Base-by-base conservation (phyloP, 176 grass and related monocot species). In the Carex littledalei region DNA sequence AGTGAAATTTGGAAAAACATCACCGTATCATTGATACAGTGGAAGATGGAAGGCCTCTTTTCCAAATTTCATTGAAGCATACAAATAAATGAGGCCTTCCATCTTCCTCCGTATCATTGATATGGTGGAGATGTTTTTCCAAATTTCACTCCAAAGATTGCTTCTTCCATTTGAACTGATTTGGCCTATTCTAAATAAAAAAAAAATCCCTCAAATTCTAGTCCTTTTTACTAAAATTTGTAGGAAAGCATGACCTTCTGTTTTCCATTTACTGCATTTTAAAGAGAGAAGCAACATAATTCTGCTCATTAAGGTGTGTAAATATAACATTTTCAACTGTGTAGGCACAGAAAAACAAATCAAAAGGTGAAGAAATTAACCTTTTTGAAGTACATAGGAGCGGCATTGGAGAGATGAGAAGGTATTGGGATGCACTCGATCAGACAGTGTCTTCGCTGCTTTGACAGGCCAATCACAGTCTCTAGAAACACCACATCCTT, bases 371-470 rank as follows among this genome's bases (percentile, higher is more conserved):
- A 16, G 32, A 41, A 78, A 18, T 74, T 50, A 3, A 95, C 96
- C 93, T 99, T 99, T 88, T 94, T 99, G 47, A 99, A 99, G 83
- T 95, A 99, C 91, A 99, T 95, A 43, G 96, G 96, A 0, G 93
- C 91, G 18, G 91, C 79, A 75, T 88, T 92, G 31, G 93, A 91
- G 47, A 95, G 86, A 82, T 92, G 78, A 69, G 13, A 60, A 17
- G 93, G 93, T 71, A 99, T 79, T 81, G 93, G 96, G 67, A 99
- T 95, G 50, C 93, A 99, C 52, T 99, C 96, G 64, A 95, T 88
- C 78, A 95, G 88, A 81, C 91, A 99, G 79, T 95, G 96, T 13
- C 90, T 88, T 43, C 88, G 88, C 37, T 95, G 96, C 78, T 88
- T 95, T 80, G 84, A 24, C 72, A 99, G 70, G 81, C 55, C 88